Conservation (phyloP, 202 grass and related monocot species). For the Schoenoplectus tabernaemontani region DNA sequence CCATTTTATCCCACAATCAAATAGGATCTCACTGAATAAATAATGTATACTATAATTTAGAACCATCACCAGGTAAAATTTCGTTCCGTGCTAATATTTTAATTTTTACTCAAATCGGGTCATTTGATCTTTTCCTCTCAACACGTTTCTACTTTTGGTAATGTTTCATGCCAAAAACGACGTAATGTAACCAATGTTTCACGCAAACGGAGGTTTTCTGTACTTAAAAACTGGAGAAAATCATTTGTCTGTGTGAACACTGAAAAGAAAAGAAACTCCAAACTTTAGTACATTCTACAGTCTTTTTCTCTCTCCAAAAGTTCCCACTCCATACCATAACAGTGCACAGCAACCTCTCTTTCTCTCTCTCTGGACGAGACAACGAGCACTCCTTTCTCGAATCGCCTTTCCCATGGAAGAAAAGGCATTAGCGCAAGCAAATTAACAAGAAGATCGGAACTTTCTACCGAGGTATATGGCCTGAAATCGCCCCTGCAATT, state of each 20-base stretch:
- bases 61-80: too few species aligned
- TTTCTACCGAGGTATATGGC: not conserved
- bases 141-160: too few species aligned
- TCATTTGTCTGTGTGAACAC: not conserved
- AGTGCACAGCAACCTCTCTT: not conserved
- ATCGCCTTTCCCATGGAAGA: constrained; percentile 17
- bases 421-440: not conserved
- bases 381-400: constrained; percentile 10
- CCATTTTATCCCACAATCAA: too few species aligned
- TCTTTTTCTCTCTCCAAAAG: constrained; percentile 3
- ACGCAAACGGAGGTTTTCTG: too few species aligned
- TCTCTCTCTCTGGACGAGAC: not conserved
- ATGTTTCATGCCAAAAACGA: not conserved
- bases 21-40: too few species aligned
- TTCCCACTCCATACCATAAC: not conserved
- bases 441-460: not conserved
- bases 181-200: too few species aligned
- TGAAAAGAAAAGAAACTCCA: not conserved
- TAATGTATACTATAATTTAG: too few species aligned
- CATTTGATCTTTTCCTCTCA: too few species aligned
- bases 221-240: not conserved
- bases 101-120: too few species aligned
- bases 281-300: not conserved
- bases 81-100: too few species aligned
- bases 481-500: not conserved